These are phyloP conservation scores for Cladorrhinum sp. DNA, from an alignment of 2,329 filamentous ascomycete species.

Conservation along the genomic window DNA sequence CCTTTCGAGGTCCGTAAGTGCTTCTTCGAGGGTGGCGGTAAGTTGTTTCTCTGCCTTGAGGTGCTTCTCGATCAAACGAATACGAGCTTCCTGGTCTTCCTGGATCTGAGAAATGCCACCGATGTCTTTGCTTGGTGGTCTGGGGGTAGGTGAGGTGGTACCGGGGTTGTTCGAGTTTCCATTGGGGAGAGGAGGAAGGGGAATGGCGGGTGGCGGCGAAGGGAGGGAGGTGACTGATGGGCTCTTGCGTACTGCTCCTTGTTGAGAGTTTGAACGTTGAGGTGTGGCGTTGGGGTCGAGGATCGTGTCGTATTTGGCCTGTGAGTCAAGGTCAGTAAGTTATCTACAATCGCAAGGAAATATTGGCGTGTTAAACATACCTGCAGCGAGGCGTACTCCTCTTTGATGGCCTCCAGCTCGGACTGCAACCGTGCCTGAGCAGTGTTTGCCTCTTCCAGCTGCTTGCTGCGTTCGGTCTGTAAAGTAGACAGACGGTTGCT, in stretches of 20 bases:
- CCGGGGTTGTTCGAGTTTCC: conserved; percentile 38
- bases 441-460: conserved; percentile 74
- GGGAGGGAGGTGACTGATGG: conserved; percentile 78
- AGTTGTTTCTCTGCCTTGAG: conserved; percentile 94
- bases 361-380: conserved; percentile 46
- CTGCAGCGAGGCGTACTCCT: conserved; percentile 74
- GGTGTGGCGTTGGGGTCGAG: conserved; percentile 33
- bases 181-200: conserved; percentile 83
- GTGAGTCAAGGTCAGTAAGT: conserved; percentile 13
- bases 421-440: conserved; percentile 60
- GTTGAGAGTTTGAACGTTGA: conserved; percentile 62
- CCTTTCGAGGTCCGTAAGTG: conserved; percentile 86
- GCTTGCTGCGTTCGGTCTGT: conserved; percentile 68
- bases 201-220: conserved; percentile 91
- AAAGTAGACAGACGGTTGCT: conserved; percentile 83
- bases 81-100: conserved; percentile 92
- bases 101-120: conserved; percentile 67
- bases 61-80: conserved; percentile 95
- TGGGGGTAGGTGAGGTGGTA: conserved; percentile 54
- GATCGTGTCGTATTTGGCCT: conserved; percentile 61
- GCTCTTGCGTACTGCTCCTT: conserved; percentile 72
- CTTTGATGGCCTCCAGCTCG: conserved; percentile 64
- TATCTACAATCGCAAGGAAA: neutral
- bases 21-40: conserved; percentile 91
- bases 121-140: conserved; percentile 80